Percentiles rank a stretch among this genome's conserved stretches.
Evolutionary conservation across 208 protist genomes (phyloP).

Genomic region (Leishmania turanica): DNA sequence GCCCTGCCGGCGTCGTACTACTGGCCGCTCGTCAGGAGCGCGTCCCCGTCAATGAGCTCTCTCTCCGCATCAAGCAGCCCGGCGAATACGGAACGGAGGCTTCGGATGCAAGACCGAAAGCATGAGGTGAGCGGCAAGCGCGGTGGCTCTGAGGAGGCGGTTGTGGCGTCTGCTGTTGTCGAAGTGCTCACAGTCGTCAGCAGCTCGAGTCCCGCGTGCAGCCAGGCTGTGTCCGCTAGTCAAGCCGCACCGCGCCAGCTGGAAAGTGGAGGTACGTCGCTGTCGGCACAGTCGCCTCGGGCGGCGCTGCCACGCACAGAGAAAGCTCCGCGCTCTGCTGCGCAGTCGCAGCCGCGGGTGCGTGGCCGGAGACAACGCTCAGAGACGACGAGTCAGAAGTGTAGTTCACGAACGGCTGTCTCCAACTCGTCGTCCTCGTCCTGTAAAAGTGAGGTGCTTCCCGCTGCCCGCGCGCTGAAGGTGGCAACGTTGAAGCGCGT

Average conservation of each 20-base stretch:
- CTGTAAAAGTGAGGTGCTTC: background rate
- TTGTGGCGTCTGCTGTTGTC: background rate
- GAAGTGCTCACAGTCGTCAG: background rate
- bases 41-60: slow-evolving; percentile 19
- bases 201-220: background rate
- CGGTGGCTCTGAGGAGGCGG: background rate
- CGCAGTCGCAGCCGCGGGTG: background rate
- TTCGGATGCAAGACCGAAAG: background rate
- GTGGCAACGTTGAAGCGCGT: slow-evolving; percentile 4
- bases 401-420: background rate
- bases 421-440: slow-evolving; percentile 1
- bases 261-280: background rate
- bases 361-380: background rate
- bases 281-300: background rate
- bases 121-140: background rate
- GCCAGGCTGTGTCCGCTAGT: background rate
- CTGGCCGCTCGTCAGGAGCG: slow-evolving; percentile 10
- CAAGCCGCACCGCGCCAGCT: background rate
- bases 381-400: background rate
- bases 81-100: background rate
- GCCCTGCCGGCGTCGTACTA: slow-evolving; percentile 38
- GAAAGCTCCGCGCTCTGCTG: background rate
- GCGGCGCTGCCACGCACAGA: background rate
- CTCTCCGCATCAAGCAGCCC: slow-evolving; percentile 12
- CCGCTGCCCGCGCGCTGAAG: background rate